Evolutionary conservation across 176 grass and related monocot genomes (phyloP).

Genomic region (Neostapfia colusana): DNA sequence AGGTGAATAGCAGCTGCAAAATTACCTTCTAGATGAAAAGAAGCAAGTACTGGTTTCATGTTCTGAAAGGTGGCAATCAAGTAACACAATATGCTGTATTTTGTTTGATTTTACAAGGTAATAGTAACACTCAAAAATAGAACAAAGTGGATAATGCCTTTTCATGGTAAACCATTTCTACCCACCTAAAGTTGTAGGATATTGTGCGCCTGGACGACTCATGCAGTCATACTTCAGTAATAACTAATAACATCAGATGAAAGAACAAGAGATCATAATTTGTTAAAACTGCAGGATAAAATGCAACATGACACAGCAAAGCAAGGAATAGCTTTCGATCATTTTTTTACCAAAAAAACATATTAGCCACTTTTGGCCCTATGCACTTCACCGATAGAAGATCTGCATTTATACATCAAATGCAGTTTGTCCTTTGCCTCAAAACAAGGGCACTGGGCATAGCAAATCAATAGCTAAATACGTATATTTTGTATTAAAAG

Average conservation of each 20-base stretch:
- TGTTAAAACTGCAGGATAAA: slow-evolving; percentile 1
- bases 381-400: no score
- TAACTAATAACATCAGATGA: slow-evolving; percentile 49
- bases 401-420: background rate
- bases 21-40: background rate
- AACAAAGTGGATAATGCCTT: background rate
- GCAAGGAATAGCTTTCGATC: background rate
- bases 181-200: slow-evolving; percentile 21
- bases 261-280: slow-evolving; percentile 16
- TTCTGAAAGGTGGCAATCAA: slow-evolving; percentile 8
- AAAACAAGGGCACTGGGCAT: background rate
- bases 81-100: background rate
- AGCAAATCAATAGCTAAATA: background rate
- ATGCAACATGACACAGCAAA: background rate
- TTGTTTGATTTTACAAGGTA: background rate
- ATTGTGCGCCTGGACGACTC: slow-evolving; percentile 6
- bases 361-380: no score
- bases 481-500: background rate
- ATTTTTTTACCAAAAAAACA: background rate
- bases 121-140: background rate
- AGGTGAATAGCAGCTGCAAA: background rate
- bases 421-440: slow-evolving; percentile 1
- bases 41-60: background rate
- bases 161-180: slow-evolving; percentile 21
- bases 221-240: slow-evolving; percentile 37